Evolutionary conservation across 768 basidiomycete species (phyloP).

Genomic region (Daedaleopsis nitida): DNA sequence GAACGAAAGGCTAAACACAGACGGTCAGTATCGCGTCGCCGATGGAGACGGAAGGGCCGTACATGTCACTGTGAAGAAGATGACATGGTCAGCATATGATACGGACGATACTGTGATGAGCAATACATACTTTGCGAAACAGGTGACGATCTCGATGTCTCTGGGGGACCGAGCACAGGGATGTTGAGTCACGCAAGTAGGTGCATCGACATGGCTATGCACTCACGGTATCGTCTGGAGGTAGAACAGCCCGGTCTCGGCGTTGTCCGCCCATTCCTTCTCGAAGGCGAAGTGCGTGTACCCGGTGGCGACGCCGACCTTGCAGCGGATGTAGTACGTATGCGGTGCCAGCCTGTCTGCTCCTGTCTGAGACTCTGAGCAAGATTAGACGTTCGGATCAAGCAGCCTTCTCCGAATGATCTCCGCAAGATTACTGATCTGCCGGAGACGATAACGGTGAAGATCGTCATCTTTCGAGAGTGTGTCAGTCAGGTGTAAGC

Average conservation of each 20-base stretch:
- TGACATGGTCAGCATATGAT: no score
- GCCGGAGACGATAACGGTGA: no score
- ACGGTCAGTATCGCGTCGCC: background rate
- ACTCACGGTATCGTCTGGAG: slow-evolving; percentile 39
- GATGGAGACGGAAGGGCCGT: background rate
- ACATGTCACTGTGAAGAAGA: background rate
- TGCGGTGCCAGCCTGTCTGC: no score
- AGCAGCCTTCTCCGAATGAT: no score
- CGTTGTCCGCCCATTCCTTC: slow-evolving; percentile 26
- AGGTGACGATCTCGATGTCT: slow-evolving; percentile 35
- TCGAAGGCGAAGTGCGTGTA: slow-evolving; percentile 34
- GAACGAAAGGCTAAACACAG: slow-evolving; percentile 10
- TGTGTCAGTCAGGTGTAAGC: no score
- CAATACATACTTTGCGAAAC: slow-evolving; percentile 37
- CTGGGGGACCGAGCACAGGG: no score
- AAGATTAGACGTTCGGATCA: no score
- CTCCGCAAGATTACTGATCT: no score
- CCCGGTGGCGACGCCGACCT: slow-evolving; percentile 36
- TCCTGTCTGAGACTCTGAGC: no score
- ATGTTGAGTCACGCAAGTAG: background rate
- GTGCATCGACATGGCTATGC: no score
- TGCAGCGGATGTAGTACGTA: slow-evolving; percentile 26
- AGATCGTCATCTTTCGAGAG: no score
- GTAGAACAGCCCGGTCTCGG: slow-evolving; percentile 28
- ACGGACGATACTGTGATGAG: no score